A percentile compares a stretch with the other conserved stretches of the same genome.
Conservation (phyloP, 2,329 filamentous ascomycete species). For the Scytalidium lignicola region DNA sequence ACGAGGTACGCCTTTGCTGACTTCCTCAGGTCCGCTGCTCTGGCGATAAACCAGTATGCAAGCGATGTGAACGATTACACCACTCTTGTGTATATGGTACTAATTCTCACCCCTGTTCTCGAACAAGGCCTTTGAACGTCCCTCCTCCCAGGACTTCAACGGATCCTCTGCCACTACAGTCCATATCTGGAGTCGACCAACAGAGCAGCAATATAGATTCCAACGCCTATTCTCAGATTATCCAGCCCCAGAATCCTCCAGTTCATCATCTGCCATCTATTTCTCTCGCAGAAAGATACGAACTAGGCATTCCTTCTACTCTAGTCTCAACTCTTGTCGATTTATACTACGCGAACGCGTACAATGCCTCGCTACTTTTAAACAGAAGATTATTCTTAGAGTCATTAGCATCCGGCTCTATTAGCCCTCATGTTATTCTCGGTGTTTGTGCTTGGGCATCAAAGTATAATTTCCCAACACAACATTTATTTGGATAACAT, state of each 20-base stretch:
- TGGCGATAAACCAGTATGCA: neutral
- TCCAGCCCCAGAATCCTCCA: neutral
- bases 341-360: neutral
- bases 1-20: neutral
- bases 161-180: too few relatives aligned
- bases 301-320: neutral
- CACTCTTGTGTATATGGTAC: too few relatives aligned
- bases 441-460: neutral
- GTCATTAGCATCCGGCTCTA: neutral
- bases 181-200: too few relatives aligned
- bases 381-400: neutral
- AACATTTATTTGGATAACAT: neutral
- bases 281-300: neutral
- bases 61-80: too few relatives aligned
- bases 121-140: too few relatives aligned
- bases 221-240: too few relatives aligned
- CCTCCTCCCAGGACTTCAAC: too few relatives aligned
- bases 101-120: too few relatives aligned
- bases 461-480: neutral
- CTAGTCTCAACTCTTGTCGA: neutral
- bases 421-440: neutral
- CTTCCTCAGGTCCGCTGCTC: neutral
- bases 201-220: too few relatives aligned
- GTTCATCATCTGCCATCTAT: neutral
- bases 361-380: neutral